Evolutionary conservation across 306 rosid genomes (phyloP), one percentile per base, ranked within the genome.

Genomic region (Gleditsia sinensis): DNA sequence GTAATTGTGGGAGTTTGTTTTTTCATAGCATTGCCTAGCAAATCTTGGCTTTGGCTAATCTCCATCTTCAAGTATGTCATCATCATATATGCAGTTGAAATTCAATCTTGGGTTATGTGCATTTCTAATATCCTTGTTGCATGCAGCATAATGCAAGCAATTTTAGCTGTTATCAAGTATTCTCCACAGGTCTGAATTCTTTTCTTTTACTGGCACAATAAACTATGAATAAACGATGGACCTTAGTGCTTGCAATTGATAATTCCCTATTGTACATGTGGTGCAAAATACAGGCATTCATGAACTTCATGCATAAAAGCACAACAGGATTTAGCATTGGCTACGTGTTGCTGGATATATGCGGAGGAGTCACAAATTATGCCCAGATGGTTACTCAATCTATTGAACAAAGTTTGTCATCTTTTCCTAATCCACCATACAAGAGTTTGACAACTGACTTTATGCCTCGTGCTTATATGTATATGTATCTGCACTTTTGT

Each of bases 41-140:
- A 88, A 66, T 87, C 90, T n/a, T 91, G 97, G 94, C 92, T 91
- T 78, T 89, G 92, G 94, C 77, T 91, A 8, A 87, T 91, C 67
- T 67, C 85, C 54, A 81, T 87, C 49, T 91, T 87, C 72, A 89
- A 82, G 92, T 91, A 58, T 83, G 85, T 2, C 46, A 10, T 12
- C 46, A n/a, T n/a, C n/a, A n/a, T n/a, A n/a, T n/a, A n/a, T n/a
- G n/a, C n/a, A n/a, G n/a, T n/a, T n/a, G n/a, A n/a, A n/a, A n/a
- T n/a, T n/a, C n/a, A n/a, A n/a, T n/a, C n/a, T 56, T 19, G 60
- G 45, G 42, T 39, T 63, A 25, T 24, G 4, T 48, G 74, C 8
- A 49, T 6, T 60, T 77, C 32, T 84, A 45, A 84, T 45, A 34
- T 71, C 42, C 45, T 64, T 67, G 42, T 63, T 75, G 19, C n/a